Evolutionary conservation across 2,329 filamentous ascomycete species (phyloP).

Genomic region (Juglanconis juglandina): DNA sequence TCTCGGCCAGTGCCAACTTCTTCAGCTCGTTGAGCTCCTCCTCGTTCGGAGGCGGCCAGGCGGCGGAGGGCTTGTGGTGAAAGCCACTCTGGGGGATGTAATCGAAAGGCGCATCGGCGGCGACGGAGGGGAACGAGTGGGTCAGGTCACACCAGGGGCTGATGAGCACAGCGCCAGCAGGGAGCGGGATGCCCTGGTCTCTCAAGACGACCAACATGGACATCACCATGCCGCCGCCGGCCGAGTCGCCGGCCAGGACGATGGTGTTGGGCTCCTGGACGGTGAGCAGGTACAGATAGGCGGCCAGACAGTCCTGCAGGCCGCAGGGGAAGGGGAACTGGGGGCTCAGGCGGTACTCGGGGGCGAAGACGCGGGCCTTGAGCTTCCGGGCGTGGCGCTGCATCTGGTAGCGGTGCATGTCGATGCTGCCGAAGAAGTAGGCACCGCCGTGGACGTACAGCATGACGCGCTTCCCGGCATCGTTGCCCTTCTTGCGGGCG

Average conservation of each 20-base stretch:
- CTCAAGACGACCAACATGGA: slow-evolving; percentile 75
- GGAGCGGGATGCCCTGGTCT: slow-evolving; percentile 78
- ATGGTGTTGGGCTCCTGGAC: slow-evolving; percentile 77
- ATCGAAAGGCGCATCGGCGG: slow-evolving; percentile 67
- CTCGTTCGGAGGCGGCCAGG: slow-evolving; percentile 89
- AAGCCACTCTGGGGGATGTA: slow-evolving; percentile 89
- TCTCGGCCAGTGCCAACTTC: slow-evolving; percentile 42
- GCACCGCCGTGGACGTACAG: slow-evolving; percentile 92
- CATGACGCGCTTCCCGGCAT: slow-evolving; percentile 72
- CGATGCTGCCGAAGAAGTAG: slow-evolving; percentile 93
- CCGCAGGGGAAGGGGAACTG: slow-evolving; percentile 96
- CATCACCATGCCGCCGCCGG: slow-evolving; percentile 85
- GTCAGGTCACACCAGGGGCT: slow-evolving; percentile 96
- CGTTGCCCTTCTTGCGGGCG: slow-evolving; percentile 60
- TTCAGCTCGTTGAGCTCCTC: slow-evolving; percentile 63
- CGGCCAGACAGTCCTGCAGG: slow-evolving; percentile 81
- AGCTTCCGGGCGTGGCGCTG: slow-evolving; percentile 93
- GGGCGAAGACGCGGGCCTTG: slow-evolving; percentile 83
- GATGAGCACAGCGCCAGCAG: slow-evolving; percentile 84
- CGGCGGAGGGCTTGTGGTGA: slow-evolving; percentile 79
- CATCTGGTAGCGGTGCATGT: slow-evolving; percentile 97
- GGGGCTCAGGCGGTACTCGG: slow-evolving; percentile 81
- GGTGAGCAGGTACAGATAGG: slow-evolving; percentile 79
- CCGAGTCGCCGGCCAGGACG: slow-evolving; percentile 85
- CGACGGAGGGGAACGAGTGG: slow-evolving; percentile 91